Conservation (phyloP, 495 filamentous ascomycete species). For the Podospora tetraspora region DNA sequence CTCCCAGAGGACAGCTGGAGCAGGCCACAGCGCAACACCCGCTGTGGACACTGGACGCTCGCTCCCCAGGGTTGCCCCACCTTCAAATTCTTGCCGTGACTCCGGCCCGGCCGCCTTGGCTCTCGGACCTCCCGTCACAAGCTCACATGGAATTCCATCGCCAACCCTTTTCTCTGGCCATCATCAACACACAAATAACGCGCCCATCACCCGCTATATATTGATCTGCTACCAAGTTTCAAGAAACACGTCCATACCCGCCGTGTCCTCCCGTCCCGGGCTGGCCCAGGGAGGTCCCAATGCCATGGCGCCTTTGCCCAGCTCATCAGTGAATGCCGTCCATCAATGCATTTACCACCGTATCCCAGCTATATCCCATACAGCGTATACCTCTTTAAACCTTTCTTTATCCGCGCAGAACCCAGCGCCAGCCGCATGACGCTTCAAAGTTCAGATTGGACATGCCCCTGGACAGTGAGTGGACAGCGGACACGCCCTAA, state of each 20-base stretch:
- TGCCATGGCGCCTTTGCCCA: neutral
- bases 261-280: neutral
- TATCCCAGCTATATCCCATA: neutral
- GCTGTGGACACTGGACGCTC: neutral
- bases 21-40: neutral
- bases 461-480: neutral
- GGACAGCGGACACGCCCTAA: neutral
- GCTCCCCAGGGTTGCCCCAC: slow-evolving; percentile 14
- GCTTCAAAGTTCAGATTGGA: neutral
- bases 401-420: neutral
- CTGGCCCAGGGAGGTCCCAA: slow-evolving; percentile 1
- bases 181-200: neutral
- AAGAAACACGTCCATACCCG: neutral
- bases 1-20: neutral
- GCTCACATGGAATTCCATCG: slow-evolving; percentile 1
- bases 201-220: neutral
- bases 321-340: neutral
- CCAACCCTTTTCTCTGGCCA: neutral
- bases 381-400: neutral
- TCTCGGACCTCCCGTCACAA: neutral
- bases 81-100: slow-evolving; percentile 17
- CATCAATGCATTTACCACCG: neutral
- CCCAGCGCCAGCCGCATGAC: neutral
- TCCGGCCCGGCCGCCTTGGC: slow-evolving; percentile 20
- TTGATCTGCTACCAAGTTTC: neutral